These are phyloP conservation scores for Candida andamanensis DNA, from an alignment of 805 yeast genomes.

Conservation along the genomic window DNA sequence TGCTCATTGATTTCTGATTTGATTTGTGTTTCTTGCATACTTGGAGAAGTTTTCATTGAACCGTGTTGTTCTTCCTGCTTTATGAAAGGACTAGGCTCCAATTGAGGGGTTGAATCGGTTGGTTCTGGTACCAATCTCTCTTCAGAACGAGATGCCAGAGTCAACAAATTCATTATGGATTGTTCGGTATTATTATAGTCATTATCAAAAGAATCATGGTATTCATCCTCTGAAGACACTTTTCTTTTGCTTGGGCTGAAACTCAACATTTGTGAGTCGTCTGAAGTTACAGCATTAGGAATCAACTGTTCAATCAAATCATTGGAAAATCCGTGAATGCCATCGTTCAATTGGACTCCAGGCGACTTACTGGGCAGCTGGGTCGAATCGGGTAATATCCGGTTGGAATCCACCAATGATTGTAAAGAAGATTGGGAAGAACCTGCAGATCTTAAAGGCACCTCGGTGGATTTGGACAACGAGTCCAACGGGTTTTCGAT, in stretches of 20 bases:
- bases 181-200: slow-evolving; percentile 33
- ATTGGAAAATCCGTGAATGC: slow-evolving; percentile 39
- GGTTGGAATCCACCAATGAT: slow-evolving; percentile 25
- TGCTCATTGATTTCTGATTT: neutral
- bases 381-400: slow-evolving; percentile 16
- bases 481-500: slow-evolving; percentile 31
- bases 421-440: slow-evolving; percentile 39
- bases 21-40: neutral
- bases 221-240: slow-evolving; percentile 12
- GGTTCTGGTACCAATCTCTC: neutral
- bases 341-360: slow-evolving; percentile 36
- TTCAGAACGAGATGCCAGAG: slow-evolving; percentile 13
- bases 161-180: slow-evolving; percentile 35
- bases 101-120: neutral
- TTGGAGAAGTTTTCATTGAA: neutral
- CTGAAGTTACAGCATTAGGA: slow-evolving; percentile 15
- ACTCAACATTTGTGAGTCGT: slow-evolving; percentile 11
- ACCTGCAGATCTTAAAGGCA: slow-evolving; percentile 24
- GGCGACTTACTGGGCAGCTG: slow-evolving; percentile 12
- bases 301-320: slow-evolving; percentile 29
- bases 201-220: slow-evolving; percentile 28
- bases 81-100: slow-evolving; percentile 3
- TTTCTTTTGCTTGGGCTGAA: slow-evolving; percentile 6
- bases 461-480: slow-evolving; percentile 21
- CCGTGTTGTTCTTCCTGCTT: slow-evolving; percentile 8